Evolutionary conservation across 202 grass and related monocot genomes (phyloP).

Genomic region (Miscanthus sacchariflorus): DNA sequence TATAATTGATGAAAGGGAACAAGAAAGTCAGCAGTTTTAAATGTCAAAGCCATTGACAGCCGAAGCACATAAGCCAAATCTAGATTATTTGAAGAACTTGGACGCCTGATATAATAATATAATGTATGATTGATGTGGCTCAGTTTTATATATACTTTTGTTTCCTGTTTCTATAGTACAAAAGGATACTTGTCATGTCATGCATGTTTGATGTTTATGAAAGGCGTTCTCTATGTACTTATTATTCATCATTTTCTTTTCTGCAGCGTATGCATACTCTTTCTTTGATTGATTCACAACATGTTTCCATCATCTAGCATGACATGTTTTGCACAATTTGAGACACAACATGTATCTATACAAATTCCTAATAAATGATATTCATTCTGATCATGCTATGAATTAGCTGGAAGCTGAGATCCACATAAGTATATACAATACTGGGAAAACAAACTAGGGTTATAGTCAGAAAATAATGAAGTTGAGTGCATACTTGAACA

Average conservation of each 20-base stretch:
- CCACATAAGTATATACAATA: background rate
- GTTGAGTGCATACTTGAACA: background rate
- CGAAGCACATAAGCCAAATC: conserved; percentile 12
- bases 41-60: background rate
- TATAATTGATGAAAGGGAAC: conserved; percentile 9
- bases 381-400: background rate
- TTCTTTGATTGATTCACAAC: background rate
- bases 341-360: background rate
- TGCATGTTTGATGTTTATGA: background rate
- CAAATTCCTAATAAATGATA: background rate
- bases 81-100: background rate
- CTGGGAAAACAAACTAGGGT: background rate
- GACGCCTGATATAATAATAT: background rate
- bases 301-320: background rate
- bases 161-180: background rate
- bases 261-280: background rate
- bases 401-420: background rate
- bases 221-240: background rate
- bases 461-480: background rate
- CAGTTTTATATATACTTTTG: background rate
- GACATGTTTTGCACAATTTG: background rate
- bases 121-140: background rate
- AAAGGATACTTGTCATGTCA: background rate
- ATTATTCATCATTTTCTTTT: background rate
- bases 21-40: background rate